Percentiles rank a stretch among this genome's conserved stretches.
phyloP scores from a whole-genome alignment of 768 basidiomycete genomes.

The Mycena polygramma region DNA sequence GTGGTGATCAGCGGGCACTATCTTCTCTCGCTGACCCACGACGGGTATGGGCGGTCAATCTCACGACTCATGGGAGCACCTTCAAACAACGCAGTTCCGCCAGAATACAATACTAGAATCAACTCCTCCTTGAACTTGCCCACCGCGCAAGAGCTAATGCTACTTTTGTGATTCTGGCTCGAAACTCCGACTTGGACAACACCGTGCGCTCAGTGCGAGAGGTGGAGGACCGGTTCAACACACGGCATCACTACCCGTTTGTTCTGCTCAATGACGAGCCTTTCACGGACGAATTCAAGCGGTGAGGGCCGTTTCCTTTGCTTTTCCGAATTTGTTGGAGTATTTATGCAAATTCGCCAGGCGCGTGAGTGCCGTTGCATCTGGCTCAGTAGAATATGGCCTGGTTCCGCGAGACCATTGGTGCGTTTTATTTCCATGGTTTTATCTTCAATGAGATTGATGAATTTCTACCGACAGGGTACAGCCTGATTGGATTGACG shows the following conservation, averaged over 20 bases:
- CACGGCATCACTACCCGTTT: constrained; percentile 82
- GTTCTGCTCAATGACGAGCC: constrained; percentile 88
- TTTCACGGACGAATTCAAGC: constrained; percentile 83
- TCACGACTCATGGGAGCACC: background rate
- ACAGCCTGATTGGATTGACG: constrained; percentile 83
- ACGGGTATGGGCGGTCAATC: background rate
- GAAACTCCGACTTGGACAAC: constrained; percentile 74
- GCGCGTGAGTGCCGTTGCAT: constrained; percentile 47
- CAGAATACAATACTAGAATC: constrained; percentile 34
- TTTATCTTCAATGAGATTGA: background rate
- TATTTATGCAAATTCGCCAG: too few species aligned
- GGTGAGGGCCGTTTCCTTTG: constrained; percentile 51
- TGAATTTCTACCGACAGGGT: constrained; percentile 17
- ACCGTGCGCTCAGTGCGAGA: constrained; percentile 78
- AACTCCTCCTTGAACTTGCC: constrained; percentile 48
- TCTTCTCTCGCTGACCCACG: background rate
- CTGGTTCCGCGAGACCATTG: constrained; percentile 76
- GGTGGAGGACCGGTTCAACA: constrained; percentile 89
- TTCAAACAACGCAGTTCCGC: constrained; percentile 1
- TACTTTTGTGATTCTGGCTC: constrained; percentile 66
- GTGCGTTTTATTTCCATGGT: constrained; percentile 48
- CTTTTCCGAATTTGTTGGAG: too few species aligned
- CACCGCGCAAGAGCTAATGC: constrained; percentile 51
- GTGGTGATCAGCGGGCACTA: background rate
- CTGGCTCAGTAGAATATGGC: constrained; percentile 61